A percentile compares a stretch with the other conserved stretches of the same genome.
These are phyloP conservation scores for Silene coronaria DNA, from an alignment of 179 eudicot genomes.

Conservation along the genomic window DNA sequence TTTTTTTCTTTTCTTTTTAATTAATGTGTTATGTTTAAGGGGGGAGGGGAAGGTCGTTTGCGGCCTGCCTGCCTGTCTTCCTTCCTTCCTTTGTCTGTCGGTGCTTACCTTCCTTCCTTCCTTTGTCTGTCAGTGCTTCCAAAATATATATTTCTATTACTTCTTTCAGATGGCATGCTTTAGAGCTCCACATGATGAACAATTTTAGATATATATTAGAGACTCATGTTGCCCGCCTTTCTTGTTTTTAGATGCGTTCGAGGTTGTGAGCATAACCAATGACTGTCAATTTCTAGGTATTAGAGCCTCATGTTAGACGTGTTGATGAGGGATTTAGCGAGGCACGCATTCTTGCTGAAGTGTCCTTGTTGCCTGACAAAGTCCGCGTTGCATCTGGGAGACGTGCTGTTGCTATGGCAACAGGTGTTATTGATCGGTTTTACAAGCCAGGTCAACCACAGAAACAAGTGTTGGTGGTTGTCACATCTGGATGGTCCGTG, in stretches of 20 bases:
- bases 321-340: slow-evolving; percentile 95
- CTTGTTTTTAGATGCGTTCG: no score
- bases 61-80: no score
- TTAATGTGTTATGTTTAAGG: no score
- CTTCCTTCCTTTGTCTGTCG: no score
- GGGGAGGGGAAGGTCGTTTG: background rate
- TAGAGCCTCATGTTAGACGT: slow-evolving; percentile 85
- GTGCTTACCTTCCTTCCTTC: no score
- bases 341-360: slow-evolving; percentile 84
- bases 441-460: slow-evolving; percentile 59
- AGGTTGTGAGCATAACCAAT: background rate
- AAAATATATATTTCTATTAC: background rate
- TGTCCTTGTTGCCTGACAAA: slow-evolving; percentile 85
- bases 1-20: no score
- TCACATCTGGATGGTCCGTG: slow-evolving; percentile 96
- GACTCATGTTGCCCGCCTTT: no score
- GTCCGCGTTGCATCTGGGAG: slow-evolving; percentile 88
- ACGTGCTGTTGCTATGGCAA: slow-evolving; percentile 96
- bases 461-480: slow-evolving; percentile 95
- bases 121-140: no score
- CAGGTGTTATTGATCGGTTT: slow-evolving; percentile 68
- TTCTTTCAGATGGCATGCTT: background rate
- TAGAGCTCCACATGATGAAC: background rate
- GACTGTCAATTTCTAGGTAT: slow-evolving; percentile 43
- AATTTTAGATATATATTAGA: background rate